Evolutionary conservation across 768 basidiomycete species (phyloP), one percentile per base, ranked within the genome.

Genomic region (Trichaptum fuscoviolaceum): DNA sequence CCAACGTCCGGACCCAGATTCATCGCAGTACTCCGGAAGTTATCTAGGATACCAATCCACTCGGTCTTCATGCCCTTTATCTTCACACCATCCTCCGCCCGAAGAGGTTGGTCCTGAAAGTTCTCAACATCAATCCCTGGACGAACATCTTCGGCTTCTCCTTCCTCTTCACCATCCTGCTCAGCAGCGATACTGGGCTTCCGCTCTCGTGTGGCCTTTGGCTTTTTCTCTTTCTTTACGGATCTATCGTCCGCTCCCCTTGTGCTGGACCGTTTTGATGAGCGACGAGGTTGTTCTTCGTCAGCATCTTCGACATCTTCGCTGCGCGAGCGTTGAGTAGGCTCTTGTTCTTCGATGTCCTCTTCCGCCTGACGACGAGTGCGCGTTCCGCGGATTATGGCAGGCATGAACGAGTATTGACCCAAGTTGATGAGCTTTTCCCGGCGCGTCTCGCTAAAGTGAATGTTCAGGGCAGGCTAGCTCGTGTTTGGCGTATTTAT

Each of bases 31-130:
- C 81, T 76, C 0, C 83, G 89, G 23, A 89, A 78, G 70, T 85
- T 80, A 63, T 77, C 77, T 62, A 89, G 76, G 64, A 85, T 77
- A 67, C 73, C 64, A 70, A 9, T 17, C 59, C 67, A 35, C 35
- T 58, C 59, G 15, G 6, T 61, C 23, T 25, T 25, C 3, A 61
- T 18, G 5, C 15, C 15, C 3, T 23, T 23, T 25, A 61, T 61
- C 59, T 34, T 5, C 15, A 15, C 23, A 20, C 10, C 25, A 61
- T 61, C 59, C 59, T 3, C 2, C 59, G 10, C 30, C 3, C 8
- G 2, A 25, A 94, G 75, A 20, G 92, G 90, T 67, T 91, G 89
- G 74, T 92, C 84, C 7, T 71, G 76, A 68, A 93, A 87, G 72
- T 84, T 82, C 36, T 81, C 77, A 27, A 87, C 82, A 67, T 91